phyloP scores from a whole-genome alignment of 2,329 filamentous ascomycete genomes.

The Pseudogymnoascus sp. region DNA sequence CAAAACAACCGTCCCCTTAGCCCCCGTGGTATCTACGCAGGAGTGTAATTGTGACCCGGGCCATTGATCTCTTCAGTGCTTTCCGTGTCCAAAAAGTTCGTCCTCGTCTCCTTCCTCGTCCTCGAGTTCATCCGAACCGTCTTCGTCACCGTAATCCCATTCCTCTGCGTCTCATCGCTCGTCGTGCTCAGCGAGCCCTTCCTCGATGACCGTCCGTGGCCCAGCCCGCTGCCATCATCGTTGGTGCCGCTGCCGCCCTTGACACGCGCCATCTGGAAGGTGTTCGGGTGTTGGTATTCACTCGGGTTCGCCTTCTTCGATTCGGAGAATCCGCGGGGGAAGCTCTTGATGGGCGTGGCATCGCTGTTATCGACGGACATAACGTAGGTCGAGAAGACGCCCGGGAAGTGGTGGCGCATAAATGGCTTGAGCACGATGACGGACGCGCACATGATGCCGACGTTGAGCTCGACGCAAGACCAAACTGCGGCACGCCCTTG shows the following conservation, averaged over 20 bases:
- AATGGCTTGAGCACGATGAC: slow-evolving; percentile 5
- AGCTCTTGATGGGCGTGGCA: not conserved
- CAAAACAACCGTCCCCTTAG: not conserved
- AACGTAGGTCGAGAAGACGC: slow-evolving; percentile 3
- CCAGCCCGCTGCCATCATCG: not conserved
- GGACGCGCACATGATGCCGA: slow-evolving; percentile 6
- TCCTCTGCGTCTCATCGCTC: not conserved
- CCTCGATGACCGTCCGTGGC: not conserved
- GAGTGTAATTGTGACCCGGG: not conserved
- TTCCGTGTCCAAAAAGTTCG: not conserved
- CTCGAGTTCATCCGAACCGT: slow-evolving; percentile 2
- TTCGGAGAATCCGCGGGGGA: not conserved
- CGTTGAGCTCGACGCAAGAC: slow-evolving; percentile 8
- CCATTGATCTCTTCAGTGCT: slow-evolving; percentile 4
- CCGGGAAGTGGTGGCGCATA: slow-evolving; percentile 5
- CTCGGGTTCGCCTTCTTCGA: slow-evolving; percentile 3
- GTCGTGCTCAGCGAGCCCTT: not conserved
- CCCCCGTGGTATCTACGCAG: not conserved
- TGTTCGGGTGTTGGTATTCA: not conserved
- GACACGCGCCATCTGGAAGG: slow-evolving; percentile 2
- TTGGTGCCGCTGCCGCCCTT: not conserved
- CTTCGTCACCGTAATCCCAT: not conserved
- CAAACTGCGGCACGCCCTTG: slow-evolving; percentile 1
- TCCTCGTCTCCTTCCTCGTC: not conserved
- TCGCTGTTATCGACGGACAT: not conserved